Evolutionary conservation across 768 basidiomycete species (phyloP).

Genomic region (Boletus coccyginus): DNA sequence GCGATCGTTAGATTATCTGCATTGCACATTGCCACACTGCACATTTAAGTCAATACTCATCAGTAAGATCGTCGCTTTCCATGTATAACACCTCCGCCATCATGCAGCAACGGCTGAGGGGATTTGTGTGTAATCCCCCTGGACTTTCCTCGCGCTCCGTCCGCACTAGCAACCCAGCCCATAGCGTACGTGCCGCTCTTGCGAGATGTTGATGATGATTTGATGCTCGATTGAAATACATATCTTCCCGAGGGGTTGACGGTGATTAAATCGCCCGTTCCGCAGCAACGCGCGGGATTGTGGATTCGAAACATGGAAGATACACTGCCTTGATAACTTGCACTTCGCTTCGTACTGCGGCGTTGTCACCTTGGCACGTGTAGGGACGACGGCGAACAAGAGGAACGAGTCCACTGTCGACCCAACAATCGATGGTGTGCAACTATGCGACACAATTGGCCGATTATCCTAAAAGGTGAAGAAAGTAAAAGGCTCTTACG

Average conservation of each 20-base stretch:
- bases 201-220: neutral
- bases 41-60: slow-evolving; percentile 24
- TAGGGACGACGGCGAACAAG: neutral
- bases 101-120: slow-evolving; percentile 4
- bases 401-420: neutral
- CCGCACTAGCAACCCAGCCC: no score
- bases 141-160: neutral
- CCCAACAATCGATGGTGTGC: neutral
- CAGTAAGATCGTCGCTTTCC: slow-evolving; percentile 14
- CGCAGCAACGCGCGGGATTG: neutral
- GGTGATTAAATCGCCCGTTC: slow-evolving; percentile 8
- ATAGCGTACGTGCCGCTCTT: neutral
- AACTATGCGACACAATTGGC: no score
- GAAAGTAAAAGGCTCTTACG: no score
- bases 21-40: slow-evolving; percentile 21
- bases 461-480: neutral
- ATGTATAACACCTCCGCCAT: slow-evolving; percentile 22
- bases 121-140: neutral
- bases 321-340: neutral
- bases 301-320: slow-evolving; percentile 1
- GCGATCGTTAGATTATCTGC: slow-evolving; percentile 20
- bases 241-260: neutral
- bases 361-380: neutral
- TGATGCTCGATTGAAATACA: neutral
- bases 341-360: neutral